Evolutionary conservation across 176 grass and related monocot species (phyloP).

Genomic region (Stipa capillata): DNA sequence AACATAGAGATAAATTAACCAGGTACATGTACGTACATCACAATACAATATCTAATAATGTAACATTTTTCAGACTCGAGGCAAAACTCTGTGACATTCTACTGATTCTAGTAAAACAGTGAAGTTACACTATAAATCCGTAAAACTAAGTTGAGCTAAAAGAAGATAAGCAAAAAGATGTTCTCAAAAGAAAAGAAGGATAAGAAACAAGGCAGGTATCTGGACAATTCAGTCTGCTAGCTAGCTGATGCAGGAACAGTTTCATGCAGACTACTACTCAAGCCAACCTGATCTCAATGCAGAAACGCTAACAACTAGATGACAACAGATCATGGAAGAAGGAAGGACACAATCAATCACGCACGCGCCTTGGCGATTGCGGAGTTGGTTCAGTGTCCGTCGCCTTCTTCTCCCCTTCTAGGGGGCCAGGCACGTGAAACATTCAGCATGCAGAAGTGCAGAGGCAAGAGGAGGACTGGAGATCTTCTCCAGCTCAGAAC

Average conservation of each 20-base stretch:
- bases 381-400: not conserved
- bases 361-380: not conserved
- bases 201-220: too few relatives aligned
- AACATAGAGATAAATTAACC: not conserved
- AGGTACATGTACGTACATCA: too few relatives aligned
- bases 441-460: not conserved
- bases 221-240: not conserved
- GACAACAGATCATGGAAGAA: slow-evolving; percentile 11
- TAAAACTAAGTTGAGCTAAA: not conserved
- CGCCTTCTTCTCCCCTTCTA: not conserved
- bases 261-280: not conserved
- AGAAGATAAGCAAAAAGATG: not conserved
- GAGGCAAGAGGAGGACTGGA: not conserved
- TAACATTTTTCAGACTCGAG: not conserved
- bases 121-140: too few relatives aligned
- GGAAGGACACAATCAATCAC: not conserved
- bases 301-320: not conserved
- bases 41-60: not conserved
- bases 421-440: too few relatives aligned
- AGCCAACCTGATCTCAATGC: not conserved
- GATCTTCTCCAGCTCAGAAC: not conserved
- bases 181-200: too few relatives aligned
- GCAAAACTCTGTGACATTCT: too few relatives aligned
- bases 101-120: too few relatives aligned
- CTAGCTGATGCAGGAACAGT: not conserved